A percentile compares a stretch with the other conserved stretches of the same genome.
phyloP scores from a whole-genome alignment of 345 rosid genomes.

The Eucalyptus fibrosa region DNA sequence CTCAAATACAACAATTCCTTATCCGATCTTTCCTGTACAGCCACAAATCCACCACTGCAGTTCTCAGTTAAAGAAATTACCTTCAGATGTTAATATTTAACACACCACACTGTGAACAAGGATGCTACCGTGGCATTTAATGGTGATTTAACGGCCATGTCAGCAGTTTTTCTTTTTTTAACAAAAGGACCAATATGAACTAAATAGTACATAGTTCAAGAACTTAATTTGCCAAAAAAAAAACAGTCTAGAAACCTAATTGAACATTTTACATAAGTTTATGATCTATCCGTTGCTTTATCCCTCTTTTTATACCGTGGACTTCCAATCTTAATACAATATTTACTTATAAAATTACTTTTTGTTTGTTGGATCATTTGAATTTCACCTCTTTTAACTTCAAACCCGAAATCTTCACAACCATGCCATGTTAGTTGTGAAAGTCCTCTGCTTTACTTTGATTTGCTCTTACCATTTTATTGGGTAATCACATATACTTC shows the following conservation, averaged over 20 bases:
- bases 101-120: neutral
- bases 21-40: neutral
- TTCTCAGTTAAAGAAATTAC: neutral
- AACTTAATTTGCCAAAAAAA: too few species aligned
- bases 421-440: too few species aligned
- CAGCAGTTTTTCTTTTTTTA: neutral
- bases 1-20: too few species aligned
- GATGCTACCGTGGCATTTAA: neutral
- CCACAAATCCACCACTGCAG: neutral
- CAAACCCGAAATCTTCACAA: neutral
- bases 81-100: neutral
- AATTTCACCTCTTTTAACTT: neutral
- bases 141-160: neutral
- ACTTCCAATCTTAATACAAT: neutral
- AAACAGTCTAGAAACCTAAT: too few species aligned
- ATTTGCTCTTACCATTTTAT: too few species aligned
- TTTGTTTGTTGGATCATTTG: neutral
- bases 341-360: neutral
- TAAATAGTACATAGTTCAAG: neutral
- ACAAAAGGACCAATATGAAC: neutral
- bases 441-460: too few species aligned
- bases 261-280: neutral
- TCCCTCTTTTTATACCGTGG: too few species aligned
- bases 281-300: too few species aligned
- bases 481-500: neutral